A percentile compares a stretch with the other conserved stretches of the same genome.
Conservation (phyloP, 371 early-diverging fungal genomes). For the Mortierella sp. region DNA sequence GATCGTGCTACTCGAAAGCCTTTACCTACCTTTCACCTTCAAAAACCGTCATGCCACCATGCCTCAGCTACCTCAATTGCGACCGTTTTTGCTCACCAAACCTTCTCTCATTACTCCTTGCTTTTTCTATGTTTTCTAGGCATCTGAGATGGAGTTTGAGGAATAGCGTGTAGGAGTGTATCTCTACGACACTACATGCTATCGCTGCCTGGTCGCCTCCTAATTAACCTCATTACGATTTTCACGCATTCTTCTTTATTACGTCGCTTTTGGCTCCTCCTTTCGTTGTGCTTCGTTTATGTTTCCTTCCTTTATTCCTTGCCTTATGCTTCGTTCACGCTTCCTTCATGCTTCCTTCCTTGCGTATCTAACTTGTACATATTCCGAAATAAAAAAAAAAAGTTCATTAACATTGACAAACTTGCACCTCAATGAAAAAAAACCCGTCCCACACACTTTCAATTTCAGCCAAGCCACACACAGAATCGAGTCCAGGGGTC, state of each 20-base stretch:
- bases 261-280: neutral
- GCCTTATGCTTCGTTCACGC: neutral
- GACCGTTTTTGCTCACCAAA: neutral
- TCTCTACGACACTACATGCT: neutral
- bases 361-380: neutral
- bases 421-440: neutral
- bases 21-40: too few relatives aligned
- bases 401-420: neutral
- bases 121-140: slow-evolving; percentile 14
- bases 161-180: neutral
- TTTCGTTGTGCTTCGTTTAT: neutral
- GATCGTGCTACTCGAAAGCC: neutral
- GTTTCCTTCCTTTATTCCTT: neutral
- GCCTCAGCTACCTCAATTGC: neutral
- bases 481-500: neutral
- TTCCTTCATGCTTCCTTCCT: neutral
- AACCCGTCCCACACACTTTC: neutral
- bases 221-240: neutral
- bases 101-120: neutral
- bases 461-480: slow-evolving; percentile 6
- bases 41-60: neutral
- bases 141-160: slow-evolving; percentile 38
- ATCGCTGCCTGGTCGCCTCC: neutral
- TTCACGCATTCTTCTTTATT: neutral
- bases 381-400: neutral